Evolutionary conservation across 257 asterid species (phyloP), one percentile per base, ranked within the genome.

Genomic region (Verbena officinalis): DNA sequence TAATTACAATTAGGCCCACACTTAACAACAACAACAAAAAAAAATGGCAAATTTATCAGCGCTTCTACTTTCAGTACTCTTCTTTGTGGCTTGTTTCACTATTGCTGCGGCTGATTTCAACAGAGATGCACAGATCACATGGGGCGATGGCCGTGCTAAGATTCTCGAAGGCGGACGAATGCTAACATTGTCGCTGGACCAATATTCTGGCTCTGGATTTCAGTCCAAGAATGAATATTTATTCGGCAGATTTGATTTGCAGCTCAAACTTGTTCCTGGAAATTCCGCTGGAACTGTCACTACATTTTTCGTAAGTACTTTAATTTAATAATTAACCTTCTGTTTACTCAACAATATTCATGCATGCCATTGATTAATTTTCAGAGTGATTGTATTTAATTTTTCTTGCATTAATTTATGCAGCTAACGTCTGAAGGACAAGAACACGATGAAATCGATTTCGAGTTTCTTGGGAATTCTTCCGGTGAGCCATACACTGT

Each of bases 231-330:
- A 77, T 20, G 76, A 70, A 33, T 78, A 40, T 17, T 5, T 78
- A 1, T 74, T 62, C 44, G 83, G 80, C 0, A 63, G 75, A 19
- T 74, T 78, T 33, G 80, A 78, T 11, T 58, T 68, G 75, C 75
- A 71, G 23, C 69, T 77, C 59, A 73, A 69, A 22, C 79, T 77
- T 23, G 43, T 77, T 19, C 77, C 79, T n/a, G 79, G 74, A 27
- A 56, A 77, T 36, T 77, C 83, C 5, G 83, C 77, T 39, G 83
- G 83, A 45, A 77, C 83, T 1, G 84, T 81, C 55, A 81, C 87
- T 8, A 78, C 87, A 5, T 78, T 75, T 17, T 81, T 72, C 66
- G 86, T 78, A 49, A 45, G 86, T 34, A 43, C 15, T 5, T 3
- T 14, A 43, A 43, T 12, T 43, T 0, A 27, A 27, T 27, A 27